These are phyloP conservation scores for Fusarium newnesense DNA, from an alignment of 2,329 filamentous ascomycete species.

Conservation along the genomic window DNA sequence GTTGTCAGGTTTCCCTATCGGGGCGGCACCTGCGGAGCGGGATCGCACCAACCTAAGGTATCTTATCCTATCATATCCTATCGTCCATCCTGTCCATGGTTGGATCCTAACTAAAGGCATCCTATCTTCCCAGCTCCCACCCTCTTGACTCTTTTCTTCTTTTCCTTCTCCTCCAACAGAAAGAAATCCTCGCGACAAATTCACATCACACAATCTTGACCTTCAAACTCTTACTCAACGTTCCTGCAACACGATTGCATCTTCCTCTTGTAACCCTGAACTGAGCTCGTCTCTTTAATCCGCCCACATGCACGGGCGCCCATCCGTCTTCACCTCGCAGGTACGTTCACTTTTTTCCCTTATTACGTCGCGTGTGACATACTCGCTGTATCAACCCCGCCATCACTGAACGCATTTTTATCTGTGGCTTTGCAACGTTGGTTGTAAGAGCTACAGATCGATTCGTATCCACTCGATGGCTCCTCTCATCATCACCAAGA, in stretches of 20 bases:
- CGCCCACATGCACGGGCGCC: constrained; percentile 87
- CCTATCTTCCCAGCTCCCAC: constrained; percentile 22
- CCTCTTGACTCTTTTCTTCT: constrained; percentile 22
- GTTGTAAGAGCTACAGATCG: background rate
- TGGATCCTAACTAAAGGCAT: background rate
- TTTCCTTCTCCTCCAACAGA: constrained; percentile 27
- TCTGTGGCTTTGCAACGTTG: constrained; percentile 22
- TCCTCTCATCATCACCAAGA: background rate
- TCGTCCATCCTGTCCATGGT: background rate
- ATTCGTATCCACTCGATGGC: constrained; percentile 4
- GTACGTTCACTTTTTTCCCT: constrained; percentile 56
- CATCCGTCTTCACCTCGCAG: constrained; percentile 88
- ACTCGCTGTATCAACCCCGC: constrained; percentile 30
- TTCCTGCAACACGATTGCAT: constrained; percentile 23
- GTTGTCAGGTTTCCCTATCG: constrained; percentile 35
- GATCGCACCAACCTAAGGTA: constrained; percentile 7
- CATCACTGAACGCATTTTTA: constrained; percentile 19
- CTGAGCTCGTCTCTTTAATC: constrained; percentile 54
- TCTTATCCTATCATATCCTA: too few species aligned
- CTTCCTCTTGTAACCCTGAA: constrained; percentile 38
- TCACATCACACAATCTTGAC: background rate
- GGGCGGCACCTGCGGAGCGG: constrained; percentile 26
- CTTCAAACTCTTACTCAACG: constrained; percentile 15
- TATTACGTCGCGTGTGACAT: constrained; percentile 7
- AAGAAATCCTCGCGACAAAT: constrained; percentile 31